Percentiles rank a stretch among this genome's conserved stretches.
Evolutionary conservation across 495 filamentous ascomycete species (phyloP).

Genomic region (Chaetomidium leptoderma): DNA sequence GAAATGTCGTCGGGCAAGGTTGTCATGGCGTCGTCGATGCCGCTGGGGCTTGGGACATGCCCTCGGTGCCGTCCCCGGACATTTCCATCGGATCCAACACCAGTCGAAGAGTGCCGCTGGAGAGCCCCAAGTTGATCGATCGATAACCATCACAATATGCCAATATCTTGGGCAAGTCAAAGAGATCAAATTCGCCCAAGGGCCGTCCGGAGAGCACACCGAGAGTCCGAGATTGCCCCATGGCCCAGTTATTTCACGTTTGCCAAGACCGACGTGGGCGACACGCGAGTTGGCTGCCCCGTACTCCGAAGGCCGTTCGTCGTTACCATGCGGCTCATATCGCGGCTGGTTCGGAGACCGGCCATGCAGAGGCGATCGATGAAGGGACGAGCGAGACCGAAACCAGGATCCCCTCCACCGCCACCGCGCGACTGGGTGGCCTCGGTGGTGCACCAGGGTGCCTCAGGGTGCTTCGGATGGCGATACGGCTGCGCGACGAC

Average conservation of each 20-base stretch:
- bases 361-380: neutral
- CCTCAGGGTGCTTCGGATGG: neutral
- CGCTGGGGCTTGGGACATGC: too few relatives aligned
- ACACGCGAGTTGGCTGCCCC: neutral
- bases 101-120: neutral
- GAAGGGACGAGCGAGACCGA: neutral
- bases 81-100: neutral
- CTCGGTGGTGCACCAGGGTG: too few relatives aligned
- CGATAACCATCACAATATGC: too few relatives aligned
- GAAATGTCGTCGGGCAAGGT: too few relatives aligned
- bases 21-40: too few relatives aligned
- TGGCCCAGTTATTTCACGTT: neutral
- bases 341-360: neutral
- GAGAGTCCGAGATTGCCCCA: neutral
- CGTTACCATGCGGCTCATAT: conserved; percentile 10
- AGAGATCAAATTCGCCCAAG: neutral
- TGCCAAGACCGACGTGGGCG: neutral
- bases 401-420: neutral
- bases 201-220: neutral
- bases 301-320: neutral
- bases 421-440: too few relatives aligned
- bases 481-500: conserved; percentile 9
- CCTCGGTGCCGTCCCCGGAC: neutral
- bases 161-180: too few relatives aligned
- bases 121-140: neutral